Evolutionary conservation across 345 rosid species (phyloP), one percentile per base, ranked within the genome.

Genomic region (Salix purpurea): DNA sequence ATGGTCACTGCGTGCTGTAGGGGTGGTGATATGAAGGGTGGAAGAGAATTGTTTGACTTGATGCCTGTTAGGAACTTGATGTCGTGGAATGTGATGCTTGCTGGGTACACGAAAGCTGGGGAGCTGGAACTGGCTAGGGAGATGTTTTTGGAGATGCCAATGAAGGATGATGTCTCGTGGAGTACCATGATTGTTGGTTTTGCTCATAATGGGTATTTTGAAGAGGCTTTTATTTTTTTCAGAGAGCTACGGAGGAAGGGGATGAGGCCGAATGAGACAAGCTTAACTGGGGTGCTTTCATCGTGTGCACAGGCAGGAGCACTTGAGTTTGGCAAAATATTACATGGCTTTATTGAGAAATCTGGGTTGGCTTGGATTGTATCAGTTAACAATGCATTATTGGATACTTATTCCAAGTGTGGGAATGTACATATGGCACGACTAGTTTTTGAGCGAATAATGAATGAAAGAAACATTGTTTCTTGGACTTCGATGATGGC

Each of bases 31-130:
- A 66, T 85, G 34, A 39, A 62, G n/a, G 77, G 65, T 18, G 91
- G 85, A 12, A 70, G 6, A 67, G 68, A 77, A 19, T 13, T 88
- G 52, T 90, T 85, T 65, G 74, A 76, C 71, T 62, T 69, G 71
- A 86, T 87, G 89, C 70, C 84, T 9, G 70, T 78, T 9, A 87
- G 54, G 84, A 75, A 92, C 84, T 84, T 80, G 67, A 89, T 90
- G n/a, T 87, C 95, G n/a, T 91, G 99, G 97, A 92, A 97, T 74
- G 92, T 91, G 21, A 90, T 95, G 95, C 89, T 95, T 26, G 92
- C 97, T 3, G 93, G 96, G 72, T 89, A 89, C 48, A 86, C 93
- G 0, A 93, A 88, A 78, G 88, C 87, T 26, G 92, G 89, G 39
- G 91, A 81, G 79, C 77, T 94, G 2, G 89, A 84, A 40, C 89